Evolutionary conservation across 805 yeast genomes (phyloP).

Genomic region (Schizosaccharomyces osmophilus): DNA sequence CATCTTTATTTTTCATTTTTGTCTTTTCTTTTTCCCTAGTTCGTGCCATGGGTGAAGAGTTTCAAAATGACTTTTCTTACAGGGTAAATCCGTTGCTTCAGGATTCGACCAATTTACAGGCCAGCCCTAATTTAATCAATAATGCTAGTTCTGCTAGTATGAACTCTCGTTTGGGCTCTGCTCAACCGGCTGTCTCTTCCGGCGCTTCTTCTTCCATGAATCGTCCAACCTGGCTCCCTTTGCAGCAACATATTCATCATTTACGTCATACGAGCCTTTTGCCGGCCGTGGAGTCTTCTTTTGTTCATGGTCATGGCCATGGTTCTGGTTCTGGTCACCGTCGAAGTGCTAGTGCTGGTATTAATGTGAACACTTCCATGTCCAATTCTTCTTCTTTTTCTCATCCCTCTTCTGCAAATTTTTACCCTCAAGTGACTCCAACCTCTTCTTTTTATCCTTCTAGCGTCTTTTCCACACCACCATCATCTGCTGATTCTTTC

Average conservation of each 20-base stretch:
- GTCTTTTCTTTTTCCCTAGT: background rate
- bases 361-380: background rate
- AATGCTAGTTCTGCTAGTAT: background rate
- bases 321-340: background rate
- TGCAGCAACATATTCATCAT: background rate
- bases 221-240: background rate
- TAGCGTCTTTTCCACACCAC: background rate
- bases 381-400: background rate
- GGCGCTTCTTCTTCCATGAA: background rate
- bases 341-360: background rate
- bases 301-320: background rate
- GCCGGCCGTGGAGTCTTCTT: background rate
- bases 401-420: background rate
- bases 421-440: too few species aligned
- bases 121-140: background rate
- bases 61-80: background rate
- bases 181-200: background rate
- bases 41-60: background rate
- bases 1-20: background rate
- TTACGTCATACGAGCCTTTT: background rate
- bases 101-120: background rate
- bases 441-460: background rate
- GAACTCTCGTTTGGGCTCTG: background rate
- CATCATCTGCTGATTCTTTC: background rate
- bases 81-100: background rate